Conservation (phyloP, 495 filamentous ascomycete genomes). For the Coniosporium apollinis region DNA sequence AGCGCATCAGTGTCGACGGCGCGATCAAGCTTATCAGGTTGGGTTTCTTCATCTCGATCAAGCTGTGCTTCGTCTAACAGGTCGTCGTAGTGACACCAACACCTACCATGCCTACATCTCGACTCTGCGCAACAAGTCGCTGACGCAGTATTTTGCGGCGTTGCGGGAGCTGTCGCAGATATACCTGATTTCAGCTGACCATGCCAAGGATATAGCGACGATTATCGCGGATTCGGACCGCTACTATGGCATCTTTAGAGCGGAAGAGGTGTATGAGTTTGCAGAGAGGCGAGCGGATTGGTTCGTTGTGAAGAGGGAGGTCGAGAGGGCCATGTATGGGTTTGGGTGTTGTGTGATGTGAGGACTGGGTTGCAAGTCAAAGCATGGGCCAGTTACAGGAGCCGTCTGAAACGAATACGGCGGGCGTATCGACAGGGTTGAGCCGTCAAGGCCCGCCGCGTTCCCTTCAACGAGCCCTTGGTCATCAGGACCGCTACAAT, state of each 20-base stretch:
- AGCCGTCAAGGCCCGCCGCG: no score
- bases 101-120: slow-evolving; percentile 74
- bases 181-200: slow-evolving; percentile 71
- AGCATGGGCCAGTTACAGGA: no score
- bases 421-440: no score
- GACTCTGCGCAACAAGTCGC: slow-evolving; percentile 62
- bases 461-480: no score
- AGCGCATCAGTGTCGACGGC: slow-evolving; percentile 77
- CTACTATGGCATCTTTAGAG: slow-evolving; percentile 80
- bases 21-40: slow-evolving; percentile 81
- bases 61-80: background rate
- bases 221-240: slow-evolving; percentile 86
- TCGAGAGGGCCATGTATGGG: slow-evolving; percentile 97
- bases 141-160: slow-evolving; percentile 79
- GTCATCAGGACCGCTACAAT: no score
- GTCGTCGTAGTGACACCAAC: slow-evolving; percentile 60
- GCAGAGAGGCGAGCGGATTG: slow-evolving; percentile 88
- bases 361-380: no score
- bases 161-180: slow-evolving; percentile 88
- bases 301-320: slow-evolving; percentile 68
- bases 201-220: slow-evolving; percentile 87
- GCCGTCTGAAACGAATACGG: no score
- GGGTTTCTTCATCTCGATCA: slow-evolving; percentile 3
- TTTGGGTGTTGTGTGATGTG: slow-evolving; percentile 81
- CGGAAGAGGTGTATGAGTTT: slow-evolving; percentile 96